These are phyloP conservation scores for Cenchrus fungigraminus DNA, from an alignment of 176 grass and related monocot genomes.

Conservation along the genomic window DNA sequence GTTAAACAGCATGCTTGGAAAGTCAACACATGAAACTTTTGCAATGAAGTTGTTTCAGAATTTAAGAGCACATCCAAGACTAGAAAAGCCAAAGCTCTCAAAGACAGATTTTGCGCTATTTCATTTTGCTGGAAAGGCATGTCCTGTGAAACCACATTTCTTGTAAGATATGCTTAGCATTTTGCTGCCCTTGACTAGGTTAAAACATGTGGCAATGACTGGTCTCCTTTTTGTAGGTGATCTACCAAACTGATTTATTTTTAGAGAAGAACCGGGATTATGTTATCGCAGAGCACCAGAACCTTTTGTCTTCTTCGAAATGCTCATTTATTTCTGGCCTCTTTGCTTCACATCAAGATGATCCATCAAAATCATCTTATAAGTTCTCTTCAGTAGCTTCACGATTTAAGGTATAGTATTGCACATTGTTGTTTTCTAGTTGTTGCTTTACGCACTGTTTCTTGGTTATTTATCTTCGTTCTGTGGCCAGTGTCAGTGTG, in stretches of 20 bases:
- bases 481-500: neutral
- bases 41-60: constrained; percentile 77
- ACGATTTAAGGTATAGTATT: constrained; percentile 76
- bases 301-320: constrained; percentile 82
- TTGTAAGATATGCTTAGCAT: constrained; percentile 45
- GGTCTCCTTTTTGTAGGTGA: constrained; percentile 56
- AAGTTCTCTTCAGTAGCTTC: constrained; percentile 95
- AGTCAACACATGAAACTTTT: constrained; percentile 87
- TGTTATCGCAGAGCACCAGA: constrained; percentile 70
- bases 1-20: constrained; percentile 83
- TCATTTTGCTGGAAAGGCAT: constrained; percentile 94
- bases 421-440: constrained; percentile 28
- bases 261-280: constrained; percentile 94
- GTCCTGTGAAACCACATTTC: constrained; percentile 42
- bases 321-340: constrained; percentile 81
- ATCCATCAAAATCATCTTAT: constrained; percentile 88
- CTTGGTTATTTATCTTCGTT: constrained; percentile 16
- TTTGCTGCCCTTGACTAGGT: constrained; percentile 28
- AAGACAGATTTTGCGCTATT: constrained; percentile 77
- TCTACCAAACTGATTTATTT: constrained; percentile 86
- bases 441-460: constrained; percentile 14
- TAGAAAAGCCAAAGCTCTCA: constrained; percentile 83
- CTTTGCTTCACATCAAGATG: constrained; percentile 70
- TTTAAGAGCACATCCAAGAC: constrained; percentile 61
- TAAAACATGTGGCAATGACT: constrained; percentile 34